Evolutionary conservation across 768 basidiomycete genomes (phyloP).

Genomic region (Termitomyces sp.): DNA sequence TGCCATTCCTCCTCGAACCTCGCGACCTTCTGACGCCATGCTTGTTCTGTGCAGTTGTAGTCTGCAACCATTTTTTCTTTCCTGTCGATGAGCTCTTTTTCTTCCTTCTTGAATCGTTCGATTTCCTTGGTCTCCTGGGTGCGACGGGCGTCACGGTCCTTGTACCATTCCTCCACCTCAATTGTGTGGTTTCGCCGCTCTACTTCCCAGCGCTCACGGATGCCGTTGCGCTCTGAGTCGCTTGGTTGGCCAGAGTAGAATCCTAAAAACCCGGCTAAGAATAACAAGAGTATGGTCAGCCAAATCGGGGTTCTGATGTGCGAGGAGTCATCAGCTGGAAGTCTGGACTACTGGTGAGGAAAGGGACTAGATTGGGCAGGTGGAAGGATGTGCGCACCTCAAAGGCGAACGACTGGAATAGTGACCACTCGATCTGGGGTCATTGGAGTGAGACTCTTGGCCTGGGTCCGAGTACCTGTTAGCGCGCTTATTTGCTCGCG

Average conservation of each 20-base stretch:
- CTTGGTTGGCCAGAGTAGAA: neutral
- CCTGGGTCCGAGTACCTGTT: neutral
- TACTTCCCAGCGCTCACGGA: neutral
- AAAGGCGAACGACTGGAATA: neutral
- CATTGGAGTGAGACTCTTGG: neutral
- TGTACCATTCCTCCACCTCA: neutral
- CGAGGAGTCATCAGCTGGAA: neutral
- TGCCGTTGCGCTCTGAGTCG: neutral
- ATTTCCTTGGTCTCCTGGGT: neutral
- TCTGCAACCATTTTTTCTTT: neutral
- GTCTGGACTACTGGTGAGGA: neutral
- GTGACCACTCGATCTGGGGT: too few relatives aligned
- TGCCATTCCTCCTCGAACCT: constrained; percentile 4
- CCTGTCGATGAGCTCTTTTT: neutral
- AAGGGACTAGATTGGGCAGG: neutral
- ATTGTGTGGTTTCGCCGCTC: neutral
- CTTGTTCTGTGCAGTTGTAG: neutral
- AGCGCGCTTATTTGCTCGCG: neutral
- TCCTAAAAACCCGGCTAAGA: neutral
- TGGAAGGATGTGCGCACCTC: neutral
- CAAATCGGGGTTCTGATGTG: neutral
- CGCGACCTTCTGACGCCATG: neutral
- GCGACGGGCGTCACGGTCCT: neutral
- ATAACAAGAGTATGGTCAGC: neutral
- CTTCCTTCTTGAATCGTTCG: neutral